Conservation (phyloP, 306 rosid species). For the Trifolium repens region DNA sequence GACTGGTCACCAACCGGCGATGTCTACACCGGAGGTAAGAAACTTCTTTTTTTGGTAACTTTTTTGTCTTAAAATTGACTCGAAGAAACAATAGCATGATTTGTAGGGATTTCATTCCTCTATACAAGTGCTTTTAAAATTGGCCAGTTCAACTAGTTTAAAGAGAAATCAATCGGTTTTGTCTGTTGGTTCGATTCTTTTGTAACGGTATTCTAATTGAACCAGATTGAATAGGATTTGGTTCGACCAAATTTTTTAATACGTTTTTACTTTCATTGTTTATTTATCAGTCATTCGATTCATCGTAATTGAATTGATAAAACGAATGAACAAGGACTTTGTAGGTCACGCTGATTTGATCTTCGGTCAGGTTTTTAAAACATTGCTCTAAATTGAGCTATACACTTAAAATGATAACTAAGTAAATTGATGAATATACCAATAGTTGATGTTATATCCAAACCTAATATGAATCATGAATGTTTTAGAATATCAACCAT, state of each 20-base stretch:
- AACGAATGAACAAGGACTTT: too few species aligned
- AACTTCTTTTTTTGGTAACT: slow-evolving; percentile 15
- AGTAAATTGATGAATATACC: not conserved
- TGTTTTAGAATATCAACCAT: not conserved
- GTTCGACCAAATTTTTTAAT: too few species aligned
- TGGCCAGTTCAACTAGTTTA: not conserved
- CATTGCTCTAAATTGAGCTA: not conserved
- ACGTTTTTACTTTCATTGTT: too few species aligned
- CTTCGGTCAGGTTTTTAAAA: too few species aligned
- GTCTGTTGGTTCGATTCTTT: not conserved
- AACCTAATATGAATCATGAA: not conserved
- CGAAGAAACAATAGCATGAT: not conserved
- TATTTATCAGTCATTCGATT: too few species aligned
- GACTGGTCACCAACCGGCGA: slow-evolving; percentile 93
- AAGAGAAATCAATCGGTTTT: not conserved
- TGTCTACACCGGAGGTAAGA: slow-evolving; percentile 88
- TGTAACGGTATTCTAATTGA: not conserved
- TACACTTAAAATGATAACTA: not conserved
- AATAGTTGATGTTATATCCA: not conserved
- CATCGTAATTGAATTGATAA: too few species aligned
- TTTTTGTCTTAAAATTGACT: slow-evolving; percentile 15
- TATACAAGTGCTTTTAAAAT: not conserved
- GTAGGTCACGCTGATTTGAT: too few species aligned
- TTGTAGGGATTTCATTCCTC: not conserved
- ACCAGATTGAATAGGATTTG: too few species aligned